Conservation (phyloP, 257 asterid species). For the Ophiorrhiza pumila region DNA sequence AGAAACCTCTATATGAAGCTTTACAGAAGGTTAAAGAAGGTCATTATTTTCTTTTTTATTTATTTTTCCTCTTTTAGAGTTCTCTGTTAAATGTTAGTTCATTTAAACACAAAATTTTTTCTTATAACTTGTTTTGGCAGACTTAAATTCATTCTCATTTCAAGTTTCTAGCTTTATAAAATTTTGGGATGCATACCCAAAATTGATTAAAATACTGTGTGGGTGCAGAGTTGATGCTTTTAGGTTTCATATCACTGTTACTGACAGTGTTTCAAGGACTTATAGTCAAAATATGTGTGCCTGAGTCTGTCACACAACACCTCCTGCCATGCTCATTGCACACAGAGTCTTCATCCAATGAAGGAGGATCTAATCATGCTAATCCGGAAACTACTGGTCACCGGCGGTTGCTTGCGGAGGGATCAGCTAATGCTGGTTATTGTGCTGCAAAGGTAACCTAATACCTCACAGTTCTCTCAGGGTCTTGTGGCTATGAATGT, state of each 20-base stretch:
- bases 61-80: neutral
- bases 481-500: neutral
- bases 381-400: conserved; percentile 19
- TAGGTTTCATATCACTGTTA: conserved; percentile 47
- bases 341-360: conserved; percentile 12
- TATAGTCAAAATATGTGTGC: conserved; percentile 35
- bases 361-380: conserved; percentile 19
- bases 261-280: conserved; percentile 37
- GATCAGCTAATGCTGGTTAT: conserved; percentile 18
- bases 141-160: neutral
- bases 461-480: neutral
- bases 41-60: neutral
- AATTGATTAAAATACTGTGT: neutral
- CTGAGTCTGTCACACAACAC: conserved; percentile 21
- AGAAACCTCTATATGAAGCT: conserved; percentile 43
- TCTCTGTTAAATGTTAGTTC: neutral
- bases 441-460: conserved; percentile 33
- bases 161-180: neutral
- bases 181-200: neutral
- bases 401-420: conserved; percentile 31
- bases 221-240: conserved; percentile 51
- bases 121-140: neutral
- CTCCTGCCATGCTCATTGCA: conserved; percentile 36
- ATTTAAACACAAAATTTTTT: neutral
- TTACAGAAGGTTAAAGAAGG: conserved; percentile 51